Base-by-base conservation (phyloP, 2,329 filamentous ascomycete species). In the Diplodia corticola region DNA sequence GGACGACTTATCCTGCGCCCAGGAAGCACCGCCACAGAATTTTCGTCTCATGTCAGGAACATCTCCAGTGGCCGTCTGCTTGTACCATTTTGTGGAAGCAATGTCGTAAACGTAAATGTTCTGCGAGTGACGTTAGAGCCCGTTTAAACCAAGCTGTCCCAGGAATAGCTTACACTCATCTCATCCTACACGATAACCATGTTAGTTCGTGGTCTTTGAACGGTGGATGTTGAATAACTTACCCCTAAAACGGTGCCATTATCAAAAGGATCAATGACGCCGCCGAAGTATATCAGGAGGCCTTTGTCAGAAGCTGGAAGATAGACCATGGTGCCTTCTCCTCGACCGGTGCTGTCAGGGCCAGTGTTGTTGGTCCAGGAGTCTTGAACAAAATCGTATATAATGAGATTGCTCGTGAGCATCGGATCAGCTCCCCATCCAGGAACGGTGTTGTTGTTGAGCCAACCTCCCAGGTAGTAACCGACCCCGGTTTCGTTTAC, bases 381-480 rank as follows among this genome's bases (percentile, higher is more conserved):
- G 60, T 84, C 82, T 1, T 72, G 70, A 63, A 83, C 82, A 80
- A 88, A 86, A 69, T 84, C 80, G 72, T 87, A 89, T 50, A 79
- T 81, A 24, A 89, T 73, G 51, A 89, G 71, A n/a, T 79, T 80
- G 22, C 80, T 80, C 1, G 82, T 84, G 13, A 84, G 84, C 35
- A 83, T 71, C 1, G 80, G 78, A 7, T 78, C 73, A 1, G 81
- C 82, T 17, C 73, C 74, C 86, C 85, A 89, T 9, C 80, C 80
- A 0, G 82, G 77, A 1, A 81, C 78, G 0, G 85, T 86, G 53
- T 75, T 74, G 69, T 85, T 85, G 69, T 83, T 87, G 66, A 85
- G 77, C 83, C 84, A 89, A 48, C 88, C 88, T 50, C 88, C 88
- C 68, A 86, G 84, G 72, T 88, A 88, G 71, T 85, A 90, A 1